Percentiles rank a stretch among this genome's conserved stretches.
phyloP scores from a whole-genome alignment of 352 stramenopile genomes.

The Phytophthora hybrid region DNA sequence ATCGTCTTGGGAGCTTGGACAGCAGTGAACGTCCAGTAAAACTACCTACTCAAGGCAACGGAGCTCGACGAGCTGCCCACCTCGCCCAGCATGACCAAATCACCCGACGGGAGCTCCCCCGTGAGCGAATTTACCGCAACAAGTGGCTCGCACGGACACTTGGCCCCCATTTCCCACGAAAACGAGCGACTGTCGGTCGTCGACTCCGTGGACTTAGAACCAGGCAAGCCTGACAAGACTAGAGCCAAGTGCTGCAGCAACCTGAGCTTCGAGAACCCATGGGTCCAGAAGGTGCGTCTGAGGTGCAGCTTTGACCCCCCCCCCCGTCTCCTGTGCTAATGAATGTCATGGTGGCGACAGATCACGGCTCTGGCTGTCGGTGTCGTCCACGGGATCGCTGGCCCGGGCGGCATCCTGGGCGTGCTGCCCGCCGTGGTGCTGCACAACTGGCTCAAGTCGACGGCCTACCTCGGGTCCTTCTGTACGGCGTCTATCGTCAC shows the following conservation, averaged over 20 bases:
- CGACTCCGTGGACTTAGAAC: constrained; percentile 24
- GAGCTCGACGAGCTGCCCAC: constrained; percentile 21
- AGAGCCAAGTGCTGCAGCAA: constrained; percentile 36
- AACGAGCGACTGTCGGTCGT: constrained; percentile 13
- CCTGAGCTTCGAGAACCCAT: constrained; percentile 45
- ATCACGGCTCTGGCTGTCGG: constrained; percentile 74
- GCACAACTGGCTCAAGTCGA: constrained; percentile 23
- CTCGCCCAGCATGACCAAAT: neutral
- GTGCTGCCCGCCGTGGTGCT: constrained; percentile 51
- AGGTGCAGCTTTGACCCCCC: neutral
- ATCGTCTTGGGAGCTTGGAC: constrained; percentile 64
- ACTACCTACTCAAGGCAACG: constrained; percentile 46
- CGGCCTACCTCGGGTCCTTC: constrained; percentile 85
- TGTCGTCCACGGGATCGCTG: constrained; percentile 86
- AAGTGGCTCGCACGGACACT: neutral
- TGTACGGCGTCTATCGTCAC: constrained; percentile 84
- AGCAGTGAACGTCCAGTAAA: constrained; percentile 40
- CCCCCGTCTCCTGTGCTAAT: neutral
- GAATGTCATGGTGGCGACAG: constrained; percentile 21
- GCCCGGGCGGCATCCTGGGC: constrained; percentile 65
- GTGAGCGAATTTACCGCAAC: neutral
- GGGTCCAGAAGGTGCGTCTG: constrained; percentile 51
- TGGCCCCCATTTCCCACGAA: neutral
- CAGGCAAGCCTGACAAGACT: constrained; percentile 3
- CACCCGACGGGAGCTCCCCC: neutral